phyloP scores from a whole-genome alignment of 2,329 filamentous ascomycete genomes.

The Fusarium udum region DNA sequence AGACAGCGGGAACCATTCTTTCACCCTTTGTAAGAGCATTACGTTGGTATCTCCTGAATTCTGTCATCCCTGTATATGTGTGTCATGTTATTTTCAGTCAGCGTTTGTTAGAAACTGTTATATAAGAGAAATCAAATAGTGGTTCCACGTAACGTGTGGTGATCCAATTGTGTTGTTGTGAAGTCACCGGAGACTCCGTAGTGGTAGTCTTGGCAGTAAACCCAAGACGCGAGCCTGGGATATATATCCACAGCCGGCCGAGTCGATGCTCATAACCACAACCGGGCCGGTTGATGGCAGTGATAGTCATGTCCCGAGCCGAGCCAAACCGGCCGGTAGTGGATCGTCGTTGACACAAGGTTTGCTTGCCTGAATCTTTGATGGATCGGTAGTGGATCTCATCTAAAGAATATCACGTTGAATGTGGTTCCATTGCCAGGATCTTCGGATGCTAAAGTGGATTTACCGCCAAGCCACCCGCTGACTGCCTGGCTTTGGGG shows the following conservation, averaged over 20 bases:
- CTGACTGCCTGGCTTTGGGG: conserved; percentile 9
- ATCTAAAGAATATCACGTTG: conserved; percentile 35
- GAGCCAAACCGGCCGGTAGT: conserved; percentile 27
- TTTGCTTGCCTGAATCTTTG: conserved; percentile 40
- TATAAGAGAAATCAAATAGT: conserved; percentile 43
- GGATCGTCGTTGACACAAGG: conserved; percentile 45
- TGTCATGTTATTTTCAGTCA: conserved; percentile 38
- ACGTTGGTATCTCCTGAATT: conserved; percentile 9
- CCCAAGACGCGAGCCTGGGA: conserved; percentile 19
- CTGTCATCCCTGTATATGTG: conserved; percentile 36
- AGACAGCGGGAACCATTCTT: conserved; percentile 26
- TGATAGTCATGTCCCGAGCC: conserved; percentile 7
- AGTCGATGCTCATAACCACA: neutral
- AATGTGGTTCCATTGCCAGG: conserved; percentile 27
- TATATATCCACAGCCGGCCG: conserved; percentile 33
- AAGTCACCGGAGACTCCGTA: conserved; percentile 32
- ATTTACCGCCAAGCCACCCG: conserved; percentile 33
- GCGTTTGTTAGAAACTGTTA: conserved; percentile 36
- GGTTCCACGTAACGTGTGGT: conserved; percentile 32
- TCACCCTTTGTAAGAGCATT: conserved; percentile 28
- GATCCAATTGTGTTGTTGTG: conserved; percentile 23
- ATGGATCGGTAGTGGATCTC: conserved; percentile 40
- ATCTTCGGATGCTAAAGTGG: conserved; percentile 2
- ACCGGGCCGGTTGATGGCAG: conserved; percentile 13
- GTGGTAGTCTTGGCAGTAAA: conserved; percentile 25